Evolutionary conservation across 1,284 basidiomycete genomes (phyloP).

Genomic region (Irpex sp.): DNA sequence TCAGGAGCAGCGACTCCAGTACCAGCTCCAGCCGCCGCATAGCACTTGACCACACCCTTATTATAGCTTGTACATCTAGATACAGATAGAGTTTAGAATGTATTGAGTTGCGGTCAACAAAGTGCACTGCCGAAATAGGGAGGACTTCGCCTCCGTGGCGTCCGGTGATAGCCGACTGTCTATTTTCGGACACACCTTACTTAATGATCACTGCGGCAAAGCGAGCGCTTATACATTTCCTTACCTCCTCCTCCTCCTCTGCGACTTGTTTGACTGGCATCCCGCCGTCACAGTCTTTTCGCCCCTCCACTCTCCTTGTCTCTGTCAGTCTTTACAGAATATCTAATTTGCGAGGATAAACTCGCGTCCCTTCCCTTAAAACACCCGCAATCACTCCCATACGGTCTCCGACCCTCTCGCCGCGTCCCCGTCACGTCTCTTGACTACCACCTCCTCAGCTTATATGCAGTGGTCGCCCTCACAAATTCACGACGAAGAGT

Average conservation of each 20-base stretch:
- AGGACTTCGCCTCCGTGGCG: not conserved
- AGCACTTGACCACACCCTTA: not conserved
- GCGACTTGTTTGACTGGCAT: not conserved
- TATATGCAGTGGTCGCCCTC: not conserved
- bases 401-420: not conserved
- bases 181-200: not conserved
- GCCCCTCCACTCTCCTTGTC: not conserved
- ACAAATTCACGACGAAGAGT: not conserved
- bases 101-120: not conserved
- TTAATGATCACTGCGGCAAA: not conserved
- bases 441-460: not conserved
- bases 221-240: not conserved
- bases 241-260: not conserved
- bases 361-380: not conserved
- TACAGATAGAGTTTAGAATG: not conserved
- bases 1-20: not conserved
- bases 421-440: not conserved
- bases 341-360: not conserved
- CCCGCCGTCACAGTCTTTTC: not conserved
- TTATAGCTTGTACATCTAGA: not conserved
- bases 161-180: not conserved
- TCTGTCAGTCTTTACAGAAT: constrained; percentile 1
- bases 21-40: not conserved
- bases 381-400: not conserved
- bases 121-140: not conserved